phyloP scores from a whole-genome alignment of 208 protist genomes.

The Acanthamoeba polyphaga region DNA sequence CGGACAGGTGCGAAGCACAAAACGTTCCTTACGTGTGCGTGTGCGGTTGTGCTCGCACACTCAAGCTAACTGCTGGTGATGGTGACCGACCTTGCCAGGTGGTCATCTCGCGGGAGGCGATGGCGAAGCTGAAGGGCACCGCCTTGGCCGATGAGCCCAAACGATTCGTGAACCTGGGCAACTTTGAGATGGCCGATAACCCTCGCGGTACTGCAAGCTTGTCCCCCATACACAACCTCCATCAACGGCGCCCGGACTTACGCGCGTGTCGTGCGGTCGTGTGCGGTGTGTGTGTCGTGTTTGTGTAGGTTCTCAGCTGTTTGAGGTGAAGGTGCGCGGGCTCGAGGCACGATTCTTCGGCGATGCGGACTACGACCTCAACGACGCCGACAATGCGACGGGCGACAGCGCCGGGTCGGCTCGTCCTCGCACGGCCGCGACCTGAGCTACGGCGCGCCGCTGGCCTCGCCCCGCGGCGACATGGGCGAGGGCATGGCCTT shows the following conservation, averaged over 20 bases:
- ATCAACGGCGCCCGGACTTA: too few relatives aligned
- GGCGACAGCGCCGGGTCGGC: background rate
- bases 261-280: background rate
- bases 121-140: background rate
- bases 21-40: background rate
- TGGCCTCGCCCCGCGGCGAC: background rate
- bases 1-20: background rate
- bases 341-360: constrained; percentile 25
- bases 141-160: background rate
- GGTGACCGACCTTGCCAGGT: background rate
- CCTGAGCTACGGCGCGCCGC: background rate
- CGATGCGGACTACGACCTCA: background rate
- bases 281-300: background rate
- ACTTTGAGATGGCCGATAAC: constrained; percentile 63
- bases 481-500: background rate
- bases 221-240: background rate
- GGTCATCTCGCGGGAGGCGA: background rate
- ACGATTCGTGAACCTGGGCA: constrained; percentile 21
- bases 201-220: background rate
- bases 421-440: background rate
- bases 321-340: constrained; percentile 9
- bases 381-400: background rate
- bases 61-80: too few relatives aligned
- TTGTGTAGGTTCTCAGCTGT: background rate
- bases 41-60: too few relatives aligned